Percentiles rank a stretch among this genome's conserved stretches.
These are phyloP conservation scores for Leishmania amazonensis DNA, from an alignment of 208 protist species.

Conservation along the genomic window DNA sequence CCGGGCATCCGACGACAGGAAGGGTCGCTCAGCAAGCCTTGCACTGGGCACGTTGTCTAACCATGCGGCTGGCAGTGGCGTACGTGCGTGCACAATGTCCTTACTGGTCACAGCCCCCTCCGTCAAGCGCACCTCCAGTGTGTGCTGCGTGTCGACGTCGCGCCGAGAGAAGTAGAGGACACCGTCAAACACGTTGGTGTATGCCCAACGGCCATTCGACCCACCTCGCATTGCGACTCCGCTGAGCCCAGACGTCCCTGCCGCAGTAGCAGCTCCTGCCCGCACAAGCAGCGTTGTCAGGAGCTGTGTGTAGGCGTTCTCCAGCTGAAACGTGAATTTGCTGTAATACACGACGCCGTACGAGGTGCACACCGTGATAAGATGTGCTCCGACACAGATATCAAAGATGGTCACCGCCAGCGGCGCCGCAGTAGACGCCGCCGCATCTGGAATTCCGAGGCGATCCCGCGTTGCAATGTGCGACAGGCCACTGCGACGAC, in stretches of 20 bases:
- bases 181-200: background rate
- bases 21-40: background rate
- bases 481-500: background rate
- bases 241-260: background rate
- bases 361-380: conserved; percentile 40
- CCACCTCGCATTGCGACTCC: conserved; percentile 10
- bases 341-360: conserved; percentile 36
- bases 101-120: conserved; percentile 9
- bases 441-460: conserved; percentile 1
- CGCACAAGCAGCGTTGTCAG: conserved; percentile 1
- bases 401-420: conserved; percentile 16
- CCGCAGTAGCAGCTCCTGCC: background rate
- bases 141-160: conserved; percentile 20
- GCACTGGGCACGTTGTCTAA: conserved; percentile 22
- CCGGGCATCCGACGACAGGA: background rate
- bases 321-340: conserved; percentile 14
- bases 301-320: conserved; percentile 5
- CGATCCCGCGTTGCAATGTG: background rate
- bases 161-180: conserved; percentile 18
- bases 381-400: conserved; percentile 31
- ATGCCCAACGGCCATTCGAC: conserved; percentile 33
- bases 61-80: conserved; percentile 47
- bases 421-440: background rate
- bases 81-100: conserved; percentile 70
- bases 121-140: conserved; percentile 16